These are phyloP conservation scores for Cicer pinnatifidum DNA, from an alignment of 306 rosid genomes.

Conservation along the genomic window DNA sequence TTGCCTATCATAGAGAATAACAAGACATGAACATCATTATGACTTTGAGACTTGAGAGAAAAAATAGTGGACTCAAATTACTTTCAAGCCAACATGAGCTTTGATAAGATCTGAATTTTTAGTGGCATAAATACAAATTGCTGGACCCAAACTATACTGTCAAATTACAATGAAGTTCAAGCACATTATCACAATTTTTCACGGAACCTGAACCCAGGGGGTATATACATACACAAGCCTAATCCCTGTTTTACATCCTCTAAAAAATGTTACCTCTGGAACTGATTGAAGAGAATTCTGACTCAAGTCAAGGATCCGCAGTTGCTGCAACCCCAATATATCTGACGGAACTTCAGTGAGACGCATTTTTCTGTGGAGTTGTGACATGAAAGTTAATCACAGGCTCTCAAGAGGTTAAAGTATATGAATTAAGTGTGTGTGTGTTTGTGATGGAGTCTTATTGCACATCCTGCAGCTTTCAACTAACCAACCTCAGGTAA, in stretches of 20 bases:
- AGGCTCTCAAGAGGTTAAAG: slow-evolving; percentile 27
- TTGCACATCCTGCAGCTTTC: slow-evolving; percentile 40
- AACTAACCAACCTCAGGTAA: slow-evolving; percentile 73
- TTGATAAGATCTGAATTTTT: slow-evolving; percentile 5
- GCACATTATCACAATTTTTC: slow-evolving; percentile 23
- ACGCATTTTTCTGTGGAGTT: slow-evolving; percentile 70
- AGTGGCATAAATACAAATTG: slow-evolving; percentile 33
- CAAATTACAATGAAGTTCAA: slow-evolving; percentile 27
- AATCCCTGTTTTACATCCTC: slow-evolving; percentile 26
- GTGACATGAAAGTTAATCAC: slow-evolving; percentile 43
- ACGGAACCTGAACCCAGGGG: slow-evolving; percentile 33
- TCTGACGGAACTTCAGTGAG: slow-evolving; percentile 71
- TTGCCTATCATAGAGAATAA: slow-evolving; percentile 16
- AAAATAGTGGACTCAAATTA: slow-evolving; percentile 25
- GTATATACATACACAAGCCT: slow-evolving; percentile 25
- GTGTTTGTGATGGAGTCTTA: slow-evolving; percentile 21
- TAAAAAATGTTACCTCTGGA: slow-evolving; percentile 67
- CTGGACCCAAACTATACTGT: slow-evolving; percentile 17
- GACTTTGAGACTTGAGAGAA: slow-evolving; percentile 13
- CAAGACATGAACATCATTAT: slow-evolving; percentile 13
- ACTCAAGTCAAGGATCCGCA: slow-evolving; percentile 79
- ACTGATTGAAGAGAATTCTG: slow-evolving; percentile 81
- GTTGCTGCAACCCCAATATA: slow-evolving; percentile 64
- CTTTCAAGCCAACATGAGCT: slow-evolving; percentile 29
- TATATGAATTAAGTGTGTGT: not conserved